These are phyloP conservation scores for Xylaria castorea DNA, from an alignment of 495 filamentous ascomycete species.

Conservation along the genomic window DNA sequence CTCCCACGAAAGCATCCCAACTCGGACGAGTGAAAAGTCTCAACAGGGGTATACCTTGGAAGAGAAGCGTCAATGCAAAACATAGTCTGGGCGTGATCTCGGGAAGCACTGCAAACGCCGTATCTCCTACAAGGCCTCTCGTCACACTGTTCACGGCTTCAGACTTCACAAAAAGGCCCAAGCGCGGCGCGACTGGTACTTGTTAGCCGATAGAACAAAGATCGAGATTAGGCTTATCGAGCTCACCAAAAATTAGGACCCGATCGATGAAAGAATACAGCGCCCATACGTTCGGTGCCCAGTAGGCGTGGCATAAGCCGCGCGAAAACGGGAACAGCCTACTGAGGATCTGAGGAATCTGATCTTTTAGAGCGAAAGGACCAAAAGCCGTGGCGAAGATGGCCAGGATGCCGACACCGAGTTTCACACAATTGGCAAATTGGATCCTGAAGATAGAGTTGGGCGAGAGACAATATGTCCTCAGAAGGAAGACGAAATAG, in stretches of 20 bases:
- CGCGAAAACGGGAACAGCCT: conserved; percentile 93
- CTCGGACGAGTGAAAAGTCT: conserved; percentile 83
- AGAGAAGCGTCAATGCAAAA: conserved; percentile 81
- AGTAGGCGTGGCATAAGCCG: conserved; percentile 95
- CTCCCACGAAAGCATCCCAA: conserved; percentile 87
- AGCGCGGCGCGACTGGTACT: conserved; percentile 72
- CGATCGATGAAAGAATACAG: conserved; percentile 93
- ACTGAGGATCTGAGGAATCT: conserved; percentile 85
- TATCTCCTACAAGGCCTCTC: conserved; percentile 92
- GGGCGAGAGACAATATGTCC: conserved; percentile 85
- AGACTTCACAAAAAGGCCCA: conserved; percentile 74
- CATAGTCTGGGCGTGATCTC: conserved; percentile 80
- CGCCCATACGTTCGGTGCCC: conserved; percentile 97
- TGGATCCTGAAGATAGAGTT: conserved; percentile 77
- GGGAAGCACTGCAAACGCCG: conserved; percentile 90
- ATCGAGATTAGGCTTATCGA: conserved; percentile 13
- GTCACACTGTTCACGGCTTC: conserved; percentile 87
- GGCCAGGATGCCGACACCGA: conserved; percentile 72
- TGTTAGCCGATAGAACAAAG: conserved; percentile 36
- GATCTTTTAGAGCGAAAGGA: conserved; percentile 83
- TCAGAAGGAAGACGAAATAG: conserved; percentile 87
- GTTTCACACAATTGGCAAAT: conserved; percentile 79
- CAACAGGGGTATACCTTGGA: conserved; percentile 79
- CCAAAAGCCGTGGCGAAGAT: conserved; percentile 89
- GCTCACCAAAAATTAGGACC: conserved; percentile 77